Conservation (phyloP, 2,329 filamentous ascomycete genomes). For the Dactylellina leptospora region DNA sequence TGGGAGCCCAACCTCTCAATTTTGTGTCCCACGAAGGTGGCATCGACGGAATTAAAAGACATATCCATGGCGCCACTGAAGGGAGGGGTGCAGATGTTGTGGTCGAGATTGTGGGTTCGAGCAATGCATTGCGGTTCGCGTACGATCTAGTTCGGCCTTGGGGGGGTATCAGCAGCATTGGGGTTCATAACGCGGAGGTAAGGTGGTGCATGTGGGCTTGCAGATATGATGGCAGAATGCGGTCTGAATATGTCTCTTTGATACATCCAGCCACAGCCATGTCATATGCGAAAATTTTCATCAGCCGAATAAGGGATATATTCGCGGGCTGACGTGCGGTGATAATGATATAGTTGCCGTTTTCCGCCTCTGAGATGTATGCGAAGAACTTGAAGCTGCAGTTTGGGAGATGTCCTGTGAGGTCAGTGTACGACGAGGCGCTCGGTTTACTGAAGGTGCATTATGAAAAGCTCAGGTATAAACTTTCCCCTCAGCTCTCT, state of each 20-base stretch:
- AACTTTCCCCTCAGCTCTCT: not conserved
- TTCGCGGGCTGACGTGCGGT: conserved; percentile 63
- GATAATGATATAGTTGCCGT: conserved; percentile 56
- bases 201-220: conserved; percentile 53
- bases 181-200: conserved; percentile 78
- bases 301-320: conserved; percentile 19
- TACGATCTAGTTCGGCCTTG: conserved; percentile 77
- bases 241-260: conserved; percentile 25
- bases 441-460: conserved; percentile 72
- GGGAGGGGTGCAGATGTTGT: conserved; percentile 86
- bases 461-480: conserved; percentile 72
- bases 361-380: conserved; percentile 61
- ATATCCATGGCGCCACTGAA: conserved; percentile 77
- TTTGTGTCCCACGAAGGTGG: conserved; percentile 68
- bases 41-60: conserved; percentile 70
- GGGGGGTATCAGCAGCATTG: conserved; percentile 77
- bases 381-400: conserved; percentile 76
- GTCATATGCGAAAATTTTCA: conserved; percentile 11
- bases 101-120: conserved; percentile 78
- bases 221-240: conserved; percentile 16
- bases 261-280: conserved; percentile 25
- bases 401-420: conserved; percentile 80
- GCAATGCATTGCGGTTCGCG: conserved; percentile 73
- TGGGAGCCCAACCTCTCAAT: conserved; percentile 86
- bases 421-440: conserved; percentile 73